Evolutionary conservation across 1,284 basidiomycete genomes (phyloP).

Genomic region (Cutaneotrichosporon sp.): DNA sequence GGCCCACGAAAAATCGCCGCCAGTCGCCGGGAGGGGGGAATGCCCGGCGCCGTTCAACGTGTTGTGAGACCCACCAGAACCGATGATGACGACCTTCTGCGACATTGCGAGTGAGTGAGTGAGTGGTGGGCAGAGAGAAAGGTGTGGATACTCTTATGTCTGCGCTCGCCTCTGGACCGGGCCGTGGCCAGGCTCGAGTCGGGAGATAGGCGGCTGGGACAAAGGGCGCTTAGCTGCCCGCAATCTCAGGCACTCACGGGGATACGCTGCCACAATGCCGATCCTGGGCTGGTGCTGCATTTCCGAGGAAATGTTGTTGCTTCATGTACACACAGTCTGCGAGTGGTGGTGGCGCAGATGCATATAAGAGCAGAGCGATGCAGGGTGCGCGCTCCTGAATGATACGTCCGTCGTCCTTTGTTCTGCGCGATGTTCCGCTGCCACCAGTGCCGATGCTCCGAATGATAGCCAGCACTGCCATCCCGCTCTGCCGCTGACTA

Average conservation of each 20-base stretch:
- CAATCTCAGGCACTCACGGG: not conserved
- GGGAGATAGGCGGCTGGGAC: slow-evolving; percentile 1
- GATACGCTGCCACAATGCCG: no score
- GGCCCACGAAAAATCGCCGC: no score
- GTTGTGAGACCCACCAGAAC: slow-evolving; percentile 23
- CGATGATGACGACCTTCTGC: slow-evolving; percentile 28
- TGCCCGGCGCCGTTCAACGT: no score
- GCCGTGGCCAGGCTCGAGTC: not conserved
- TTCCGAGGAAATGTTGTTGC: not conserved
- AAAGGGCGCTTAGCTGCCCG: not conserved
- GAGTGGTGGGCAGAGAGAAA: no score
- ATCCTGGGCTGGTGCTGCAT: no score
- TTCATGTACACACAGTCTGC: not conserved
- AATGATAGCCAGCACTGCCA: no score
- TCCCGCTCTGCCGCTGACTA: no score
- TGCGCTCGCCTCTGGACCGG: no score
- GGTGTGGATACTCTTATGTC: not conserved
- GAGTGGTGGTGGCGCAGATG: not conserved
- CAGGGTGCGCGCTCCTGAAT: not conserved
- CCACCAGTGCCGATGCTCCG: no score
- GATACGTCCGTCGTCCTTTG: not conserved
- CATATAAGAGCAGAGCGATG: not conserved
- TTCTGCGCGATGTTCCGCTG: no score
- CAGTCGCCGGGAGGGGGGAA: no score
- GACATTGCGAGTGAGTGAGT: no score